phyloP scores from a whole-genome alignment of 768 basidiomycete genomes.

The Baorangia bicolor region DNA sequence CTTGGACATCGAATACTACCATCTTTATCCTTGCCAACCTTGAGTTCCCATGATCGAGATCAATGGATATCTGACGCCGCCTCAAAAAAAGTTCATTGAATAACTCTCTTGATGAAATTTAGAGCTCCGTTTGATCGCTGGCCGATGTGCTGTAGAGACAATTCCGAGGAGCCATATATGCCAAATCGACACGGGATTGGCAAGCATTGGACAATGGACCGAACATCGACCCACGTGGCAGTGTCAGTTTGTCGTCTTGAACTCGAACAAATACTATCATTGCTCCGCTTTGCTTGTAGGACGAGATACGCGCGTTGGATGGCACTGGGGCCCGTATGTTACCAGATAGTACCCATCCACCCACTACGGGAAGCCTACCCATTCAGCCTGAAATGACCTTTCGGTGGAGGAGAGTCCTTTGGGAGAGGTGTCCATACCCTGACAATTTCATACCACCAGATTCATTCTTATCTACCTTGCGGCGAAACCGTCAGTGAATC shows the following conservation, averaged over 20 bases:
- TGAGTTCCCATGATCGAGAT: constrained; percentile 30
- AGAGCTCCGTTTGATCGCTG: constrained; percentile 4
- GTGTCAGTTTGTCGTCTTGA: not conserved
- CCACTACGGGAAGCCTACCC: not conserved
- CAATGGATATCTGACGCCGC: constrained; percentile 13
- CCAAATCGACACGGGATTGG: constrained; percentile 5
- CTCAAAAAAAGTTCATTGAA: constrained; percentile 1
- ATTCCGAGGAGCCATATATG: constrained; percentile 14
- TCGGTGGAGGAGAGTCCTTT: constrained; percentile 74
- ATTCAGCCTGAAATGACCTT: constrained; percentile 16
- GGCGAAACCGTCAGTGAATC: constrained; percentile 66
- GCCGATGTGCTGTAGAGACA: not conserved
- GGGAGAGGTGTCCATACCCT: constrained; percentile 70
- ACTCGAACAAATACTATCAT: not conserved
- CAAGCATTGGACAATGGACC: not conserved
- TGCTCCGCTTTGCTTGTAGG: not conserved
- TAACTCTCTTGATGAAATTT: constrained; percentile 1
- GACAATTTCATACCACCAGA: constrained; percentile 82
- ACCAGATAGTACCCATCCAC: not conserved
- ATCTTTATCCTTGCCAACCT: constrained; percentile 9
- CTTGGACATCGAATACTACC: constrained; percentile 21
- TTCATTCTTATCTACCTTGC: constrained; percentile 75
- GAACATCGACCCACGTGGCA: constrained; percentile 13
- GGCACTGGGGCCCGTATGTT: not conserved
- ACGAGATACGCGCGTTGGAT: not conserved